A percentile compares a stretch with the other conserved stretches of the same genome.
These are phyloP conservation scores for Amanita pseudoporphyria DNA, from an alignment of 768 basidiomycete genomes.

Conservation along the genomic window DNA sequence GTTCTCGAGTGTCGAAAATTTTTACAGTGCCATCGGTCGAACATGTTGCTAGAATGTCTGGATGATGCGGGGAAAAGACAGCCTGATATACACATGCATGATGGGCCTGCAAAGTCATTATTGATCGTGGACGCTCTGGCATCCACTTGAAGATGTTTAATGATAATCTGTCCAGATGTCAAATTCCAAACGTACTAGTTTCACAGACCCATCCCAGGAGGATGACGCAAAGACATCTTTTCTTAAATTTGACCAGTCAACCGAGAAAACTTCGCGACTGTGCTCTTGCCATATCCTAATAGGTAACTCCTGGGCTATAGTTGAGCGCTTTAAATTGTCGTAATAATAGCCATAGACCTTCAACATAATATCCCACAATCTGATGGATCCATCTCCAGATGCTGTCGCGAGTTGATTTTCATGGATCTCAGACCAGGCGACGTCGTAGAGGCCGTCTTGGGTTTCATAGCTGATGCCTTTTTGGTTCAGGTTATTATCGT, in stretches of 20 bases:
- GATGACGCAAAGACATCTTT: constrained; percentile 83
- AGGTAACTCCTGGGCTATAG: constrained; percentile 60
- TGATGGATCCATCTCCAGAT: constrained; percentile 85
- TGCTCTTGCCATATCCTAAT: constrained; percentile 94
- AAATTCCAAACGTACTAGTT: constrained; percentile 40
- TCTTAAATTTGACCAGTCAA: constrained; percentile 93
- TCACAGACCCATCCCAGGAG: constrained; percentile 88
- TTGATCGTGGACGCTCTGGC: constrained; percentile 69
- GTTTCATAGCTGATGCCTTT: constrained; percentile 63
- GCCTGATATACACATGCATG: constrained; percentile 82
- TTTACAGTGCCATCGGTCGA: constrained; percentile 82
- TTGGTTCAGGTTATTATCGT: constrained; percentile 14
- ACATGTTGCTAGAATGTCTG: constrained; percentile 72
- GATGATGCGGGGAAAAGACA: constrained; percentile 86
- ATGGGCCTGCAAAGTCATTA: constrained; percentile 79
- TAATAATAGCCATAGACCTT: constrained; percentile 41
- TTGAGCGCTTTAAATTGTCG: background rate
- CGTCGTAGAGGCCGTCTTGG: constrained; percentile 82
- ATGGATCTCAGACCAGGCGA: constrained; percentile 93
- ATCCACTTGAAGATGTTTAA: constrained; percentile 56
- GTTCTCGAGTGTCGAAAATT: constrained; percentile 71
- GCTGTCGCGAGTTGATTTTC: constrained; percentile 89
- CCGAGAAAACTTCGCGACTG: constrained; percentile 81
- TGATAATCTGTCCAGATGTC: background rate
- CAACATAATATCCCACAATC: constrained; percentile 83